Percentiles rank a stretch among this genome's conserved stretches.
Conservation (phyloP, 768 basidiomycete species). For the Trametes coccinea region DNA sequence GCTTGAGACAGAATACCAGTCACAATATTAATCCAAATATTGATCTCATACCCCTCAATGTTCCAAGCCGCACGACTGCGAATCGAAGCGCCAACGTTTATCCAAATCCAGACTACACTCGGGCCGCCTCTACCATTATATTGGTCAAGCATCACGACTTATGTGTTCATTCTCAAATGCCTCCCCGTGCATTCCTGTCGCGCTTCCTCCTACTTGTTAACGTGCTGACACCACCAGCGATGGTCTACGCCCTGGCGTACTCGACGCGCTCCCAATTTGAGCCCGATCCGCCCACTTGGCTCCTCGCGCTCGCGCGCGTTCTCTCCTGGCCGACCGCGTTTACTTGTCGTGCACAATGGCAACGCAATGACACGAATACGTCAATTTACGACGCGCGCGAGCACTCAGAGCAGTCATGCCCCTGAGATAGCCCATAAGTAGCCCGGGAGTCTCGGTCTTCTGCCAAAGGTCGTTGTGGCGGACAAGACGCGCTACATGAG, state of each 20-base stretch:
- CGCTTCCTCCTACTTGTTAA: background rate
- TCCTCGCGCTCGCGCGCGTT: constrained; percentile 14
- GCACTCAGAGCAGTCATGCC: constrained; percentile 20
- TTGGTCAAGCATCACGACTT: too few relatives aligned
- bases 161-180: too few relatives aligned
- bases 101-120: too few relatives aligned
- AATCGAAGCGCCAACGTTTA: too few relatives aligned
- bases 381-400: constrained; percentile 13
- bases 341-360: constrained; percentile 8
- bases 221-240: constrained; percentile 18
- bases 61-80: too few relatives aligned
- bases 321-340: constrained; percentile 25
- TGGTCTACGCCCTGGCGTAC: constrained; percentile 10
- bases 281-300: constrained; percentile 10
- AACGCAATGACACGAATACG: background rate
- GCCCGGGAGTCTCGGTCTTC: constrained; percentile 22
- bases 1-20: too few relatives aligned
- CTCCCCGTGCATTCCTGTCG: too few relatives aligned
- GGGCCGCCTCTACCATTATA: too few relatives aligned
- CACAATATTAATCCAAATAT: too few relatives aligned
- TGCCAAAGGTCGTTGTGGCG: constrained; percentile 6
- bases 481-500: constrained; percentile 14
- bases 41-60: too few relatives aligned
- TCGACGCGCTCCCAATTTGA: constrained; percentile 13
- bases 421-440: constrained; percentile 12